These are phyloP conservation scores for Ceratocystiopsis minuta DNA, from an alignment of 2,329 filamentous ascomycete species.

Conservation along the genomic window DNA sequence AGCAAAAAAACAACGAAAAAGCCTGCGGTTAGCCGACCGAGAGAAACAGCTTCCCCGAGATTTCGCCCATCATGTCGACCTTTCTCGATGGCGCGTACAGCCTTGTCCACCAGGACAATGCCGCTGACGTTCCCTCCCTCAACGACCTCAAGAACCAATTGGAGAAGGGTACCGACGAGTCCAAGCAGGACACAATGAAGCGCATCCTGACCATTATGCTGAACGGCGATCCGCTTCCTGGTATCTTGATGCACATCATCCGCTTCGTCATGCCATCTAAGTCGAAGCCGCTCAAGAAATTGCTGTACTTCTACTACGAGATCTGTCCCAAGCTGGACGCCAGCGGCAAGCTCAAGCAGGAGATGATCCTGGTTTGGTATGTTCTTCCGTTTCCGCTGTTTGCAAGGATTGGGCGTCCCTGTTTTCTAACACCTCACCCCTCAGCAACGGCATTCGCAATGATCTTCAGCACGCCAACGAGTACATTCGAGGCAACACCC, in stretches of 20 bases:
- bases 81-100: conserved; percentile 94
- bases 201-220: conserved; percentile 93
- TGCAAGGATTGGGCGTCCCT: neutral
- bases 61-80: conserved; percentile 56
- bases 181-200: conserved; percentile 91
- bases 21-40: neutral
- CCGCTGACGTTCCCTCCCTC: conserved; percentile 74
- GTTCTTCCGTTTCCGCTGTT: conserved; percentile 6
- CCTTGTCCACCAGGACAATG: conserved; percentile 93
- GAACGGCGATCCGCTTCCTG: conserved; percentile 90
- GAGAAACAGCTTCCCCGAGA: no score
- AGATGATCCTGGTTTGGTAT: conserved; percentile 98
- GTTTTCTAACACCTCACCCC: conserved; percentile 12
- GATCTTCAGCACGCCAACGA: conserved; percentile 96
- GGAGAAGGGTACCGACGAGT: conserved; percentile 85
- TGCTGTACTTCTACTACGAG: conserved; percentile 98
- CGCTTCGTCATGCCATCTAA: conserved; percentile 99
- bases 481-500: conserved; percentile 94
- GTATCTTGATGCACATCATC: conserved; percentile 98
- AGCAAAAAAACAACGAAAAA: no score
- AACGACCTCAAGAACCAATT: conserved; percentile 85
- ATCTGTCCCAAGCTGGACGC: conserved; percentile 92
- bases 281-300: conserved; percentile 90
- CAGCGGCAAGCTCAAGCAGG: conserved; percentile 90
- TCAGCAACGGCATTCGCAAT: conserved; percentile 90